Percentiles rank a stretch among this genome's conserved stretches.
These are phyloP conservation scores for Gastrolobium bilobum DNA, from an alignment of 306 rosid species.

Conservation along the genomic window DNA sequence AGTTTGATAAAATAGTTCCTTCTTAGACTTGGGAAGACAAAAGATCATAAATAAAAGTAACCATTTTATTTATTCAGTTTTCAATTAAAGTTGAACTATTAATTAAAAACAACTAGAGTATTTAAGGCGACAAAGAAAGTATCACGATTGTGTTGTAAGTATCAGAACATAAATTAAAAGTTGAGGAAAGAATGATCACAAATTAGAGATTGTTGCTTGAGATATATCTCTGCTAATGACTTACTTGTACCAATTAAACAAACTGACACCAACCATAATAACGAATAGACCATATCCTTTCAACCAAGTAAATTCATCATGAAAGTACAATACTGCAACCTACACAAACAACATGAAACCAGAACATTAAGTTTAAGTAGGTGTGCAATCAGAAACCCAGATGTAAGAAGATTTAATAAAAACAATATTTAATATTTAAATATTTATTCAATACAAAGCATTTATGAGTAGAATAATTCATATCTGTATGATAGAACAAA, in stretches of 20 bases:
- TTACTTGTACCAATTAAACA: constrained; percentile 99
- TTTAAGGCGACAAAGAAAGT: not conserved
- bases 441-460: constrained; percentile 8
- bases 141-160: not conserved
- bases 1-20: not conserved
- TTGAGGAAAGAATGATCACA: not conserved
- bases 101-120: not conserved
- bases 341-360: constrained; percentile 52
- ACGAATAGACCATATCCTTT: constrained; percentile 86
- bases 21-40: not conserved
- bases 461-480: not conserved
- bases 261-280: constrained; percentile 90
- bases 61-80: not conserved
- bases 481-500: constrained; percentile 6
- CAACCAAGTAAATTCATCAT: constrained; percentile 85
- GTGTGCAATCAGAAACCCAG: constrained; percentile 14
- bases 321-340: constrained; percentile 97
- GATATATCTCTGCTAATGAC: constrained; percentile 49
- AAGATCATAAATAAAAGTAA: not conserved
- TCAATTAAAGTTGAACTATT: constrained; percentile 4
- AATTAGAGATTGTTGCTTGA: constrained; percentile 5
- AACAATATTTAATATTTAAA: not conserved
- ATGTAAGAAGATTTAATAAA: constrained; percentile 23
- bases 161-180: constrained; percentile 34
- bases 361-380: constrained; percentile 41